Conservation (phyloP, 495 filamentous ascomycete species). For the Talaromyces thailandensis region DNA sequence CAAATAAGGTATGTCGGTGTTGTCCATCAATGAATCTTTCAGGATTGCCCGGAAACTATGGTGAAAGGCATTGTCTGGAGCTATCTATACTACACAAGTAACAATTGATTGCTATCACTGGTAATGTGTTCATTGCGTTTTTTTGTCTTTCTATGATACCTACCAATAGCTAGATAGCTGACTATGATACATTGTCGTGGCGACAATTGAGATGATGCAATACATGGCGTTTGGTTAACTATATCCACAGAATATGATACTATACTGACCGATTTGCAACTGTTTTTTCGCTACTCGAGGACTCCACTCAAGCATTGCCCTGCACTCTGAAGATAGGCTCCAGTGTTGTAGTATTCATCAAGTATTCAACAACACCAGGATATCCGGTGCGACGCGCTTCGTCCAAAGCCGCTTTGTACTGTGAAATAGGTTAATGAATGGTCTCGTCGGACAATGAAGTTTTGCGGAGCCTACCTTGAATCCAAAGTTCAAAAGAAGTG, state of each 20-base stretch:
- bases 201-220: neutral
- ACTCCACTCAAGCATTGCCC: neutral
- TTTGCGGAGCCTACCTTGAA: constrained; percentile 48
- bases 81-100: neutral
- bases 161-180: neutral
- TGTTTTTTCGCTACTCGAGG: neutral
- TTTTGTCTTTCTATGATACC: neutral
- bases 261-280: neutral
- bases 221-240: neutral
- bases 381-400: neutral
- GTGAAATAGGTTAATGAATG: neutral
- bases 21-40: neutral
- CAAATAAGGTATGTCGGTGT: neutral
- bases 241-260: neutral
- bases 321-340: neutral
- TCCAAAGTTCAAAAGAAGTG: constrained; percentile 78
- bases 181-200: neutral
- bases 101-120: too few relatives aligned
- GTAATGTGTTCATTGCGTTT: neutral
- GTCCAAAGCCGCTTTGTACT: constrained; percentile 2
- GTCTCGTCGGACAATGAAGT: neutral
- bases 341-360: neutral
- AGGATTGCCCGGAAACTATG: neutral
- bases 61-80: neutral
- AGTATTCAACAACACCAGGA: neutral